A percentile compares a stretch with the other conserved stretches of the same genome.
Conservation (phyloP, 345 rosid species). For the Camelina hispida region DNA sequence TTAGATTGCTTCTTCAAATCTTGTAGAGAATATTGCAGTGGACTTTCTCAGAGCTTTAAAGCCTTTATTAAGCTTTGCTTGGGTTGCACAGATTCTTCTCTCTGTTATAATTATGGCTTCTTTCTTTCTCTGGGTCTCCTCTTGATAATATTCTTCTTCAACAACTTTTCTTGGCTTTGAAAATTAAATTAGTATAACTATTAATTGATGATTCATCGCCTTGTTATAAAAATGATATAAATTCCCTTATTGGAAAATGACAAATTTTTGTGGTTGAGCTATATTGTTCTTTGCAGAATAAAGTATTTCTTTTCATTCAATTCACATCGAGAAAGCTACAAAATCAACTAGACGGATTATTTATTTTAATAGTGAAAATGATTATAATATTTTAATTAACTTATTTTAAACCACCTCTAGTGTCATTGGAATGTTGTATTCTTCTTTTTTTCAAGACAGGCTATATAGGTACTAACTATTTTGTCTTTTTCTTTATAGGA, state of each 20-base stretch:
- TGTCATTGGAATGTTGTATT: neutral
- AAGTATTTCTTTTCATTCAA: slow-evolving; percentile 2
- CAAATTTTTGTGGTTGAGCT: slow-evolving; percentile 27
- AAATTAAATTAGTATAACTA: neutral
- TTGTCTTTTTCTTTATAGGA: no score
- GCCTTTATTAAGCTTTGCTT: slow-evolving; percentile 35
- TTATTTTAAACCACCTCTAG: slow-evolving; percentile 2
- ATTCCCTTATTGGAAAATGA: neutral
- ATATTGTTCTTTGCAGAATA: slow-evolving; percentile 25
- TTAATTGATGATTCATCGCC: slow-evolving; percentile 15
- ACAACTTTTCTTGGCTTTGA: slow-evolving; percentile 17
- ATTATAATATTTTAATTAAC: neutral
- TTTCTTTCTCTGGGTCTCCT: slow-evolving; percentile 4
- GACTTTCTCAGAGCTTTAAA: slow-evolving; percentile 21
- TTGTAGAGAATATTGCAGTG: slow-evolving; percentile 22
- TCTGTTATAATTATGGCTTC: slow-evolving; percentile 3
- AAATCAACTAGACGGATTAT: slow-evolving; percentile 21
- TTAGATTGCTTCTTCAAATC: slow-evolving; percentile 12
- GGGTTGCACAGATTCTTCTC: slow-evolving; percentile 31
- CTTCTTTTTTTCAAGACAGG: no score
- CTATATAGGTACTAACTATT: no score
- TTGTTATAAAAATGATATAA: slow-evolving; percentile 6
- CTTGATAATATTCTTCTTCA: neutral
- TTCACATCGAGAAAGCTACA: slow-evolving; percentile 31
- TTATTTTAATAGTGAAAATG: neutral